Evolutionary conservation across 2,329 filamentous ascomycete species (phyloP).

Genomic region (Spiromastix sp.): DNA sequence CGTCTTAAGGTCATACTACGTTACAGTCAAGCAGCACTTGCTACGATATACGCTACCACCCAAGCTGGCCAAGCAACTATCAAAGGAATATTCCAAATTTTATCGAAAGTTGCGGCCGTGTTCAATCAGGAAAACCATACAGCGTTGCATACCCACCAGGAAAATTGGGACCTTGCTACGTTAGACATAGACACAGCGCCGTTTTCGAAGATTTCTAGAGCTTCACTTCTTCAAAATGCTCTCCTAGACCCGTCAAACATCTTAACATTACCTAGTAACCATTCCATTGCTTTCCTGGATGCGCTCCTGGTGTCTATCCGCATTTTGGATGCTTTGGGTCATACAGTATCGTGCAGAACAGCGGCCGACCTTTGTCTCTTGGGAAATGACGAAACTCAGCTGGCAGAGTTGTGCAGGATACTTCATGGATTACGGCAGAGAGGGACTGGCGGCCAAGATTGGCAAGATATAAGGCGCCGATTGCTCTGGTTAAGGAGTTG

Average conservation of each 20-base stretch:
- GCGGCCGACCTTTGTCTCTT: conserved; percentile 43
- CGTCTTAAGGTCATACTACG: conserved; percentile 22
- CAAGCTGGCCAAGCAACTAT: conserved; percentile 36
- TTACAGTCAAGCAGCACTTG: conserved; percentile 51
- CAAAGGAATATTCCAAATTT: conserved; percentile 38
- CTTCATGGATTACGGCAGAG: conserved; percentile 37
- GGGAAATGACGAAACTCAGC: conserved; percentile 42
- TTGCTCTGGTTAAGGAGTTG: conserved; percentile 53
- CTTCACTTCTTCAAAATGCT: conserved; percentile 31
- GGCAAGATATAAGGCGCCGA: conserved; percentile 38
- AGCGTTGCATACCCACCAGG: conserved; percentile 13
- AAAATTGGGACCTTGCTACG: conserved; percentile 17
- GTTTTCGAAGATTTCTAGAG: conserved; percentile 28
- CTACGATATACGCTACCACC: conserved; percentile 46
- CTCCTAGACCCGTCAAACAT: conserved; percentile 30
- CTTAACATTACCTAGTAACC: conserved; percentile 29
- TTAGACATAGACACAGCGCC: conserved; percentile 21
- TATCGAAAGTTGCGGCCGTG: conserved; percentile 41
- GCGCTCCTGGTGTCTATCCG: conserved; percentile 31
- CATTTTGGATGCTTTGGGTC: conserved; percentile 29
- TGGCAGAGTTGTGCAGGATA: conserved; percentile 43
- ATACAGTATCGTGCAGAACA: conserved; percentile 25
- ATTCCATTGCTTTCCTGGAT: conserved; percentile 31
- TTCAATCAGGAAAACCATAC: conserved; percentile 40
- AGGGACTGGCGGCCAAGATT: conserved; percentile 37